Evolutionary conservation across 805 yeast species (phyloP).

Genomic region (Candida koratica): DNA sequence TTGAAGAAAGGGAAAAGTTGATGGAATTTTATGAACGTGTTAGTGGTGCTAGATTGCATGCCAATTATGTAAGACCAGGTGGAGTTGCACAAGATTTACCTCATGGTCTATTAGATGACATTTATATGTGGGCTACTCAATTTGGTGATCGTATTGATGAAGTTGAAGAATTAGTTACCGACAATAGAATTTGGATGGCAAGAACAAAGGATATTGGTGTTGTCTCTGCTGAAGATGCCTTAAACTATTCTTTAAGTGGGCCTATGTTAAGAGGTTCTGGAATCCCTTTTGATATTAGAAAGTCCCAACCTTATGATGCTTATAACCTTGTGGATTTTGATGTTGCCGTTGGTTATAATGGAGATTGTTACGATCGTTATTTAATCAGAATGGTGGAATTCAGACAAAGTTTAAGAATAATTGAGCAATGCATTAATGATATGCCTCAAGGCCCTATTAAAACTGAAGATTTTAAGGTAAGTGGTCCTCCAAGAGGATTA

Average conservation of each 20-base stretch:
- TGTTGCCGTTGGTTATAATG: slow-evolving; percentile 79
- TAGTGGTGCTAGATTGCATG: slow-evolving; percentile 84
- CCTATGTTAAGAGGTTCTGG: slow-evolving; percentile 92
- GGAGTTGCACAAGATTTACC: slow-evolving; percentile 89
- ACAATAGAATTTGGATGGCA: slow-evolving; percentile 88
- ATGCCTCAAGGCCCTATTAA: slow-evolving; percentile 92
- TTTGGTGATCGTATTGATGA: slow-evolving; percentile 91
- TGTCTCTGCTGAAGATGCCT: slow-evolving; percentile 81
- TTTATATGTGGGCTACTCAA: slow-evolving; percentile 95
- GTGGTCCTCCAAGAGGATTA: slow-evolving; percentile 73
- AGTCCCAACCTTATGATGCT: slow-evolving; percentile 86
- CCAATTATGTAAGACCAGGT: slow-evolving; percentile 88
- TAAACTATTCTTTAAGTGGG: slow-evolving; percentile 75
- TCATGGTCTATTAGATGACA: slow-evolving; percentile 80
- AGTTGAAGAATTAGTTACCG: slow-evolving; percentile 83
- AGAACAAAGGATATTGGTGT: slow-evolving; percentile 79
- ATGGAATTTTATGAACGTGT: slow-evolving; percentile 93
- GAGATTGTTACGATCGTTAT: slow-evolving; percentile 90
- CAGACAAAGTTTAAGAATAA: slow-evolving; percentile 84
- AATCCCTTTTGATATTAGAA: slow-evolving; percentile 80
- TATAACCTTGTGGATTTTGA: slow-evolving; percentile 84
- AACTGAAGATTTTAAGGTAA: slow-evolving; percentile 83
- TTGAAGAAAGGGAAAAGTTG: slow-evolving; percentile 87
- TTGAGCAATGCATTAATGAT: slow-evolving; percentile 84
- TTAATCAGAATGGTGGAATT: slow-evolving; percentile 87